Conservation (phyloP, 495 filamentous ascomycete genomes). For the Penicillium pancosmium region DNA sequence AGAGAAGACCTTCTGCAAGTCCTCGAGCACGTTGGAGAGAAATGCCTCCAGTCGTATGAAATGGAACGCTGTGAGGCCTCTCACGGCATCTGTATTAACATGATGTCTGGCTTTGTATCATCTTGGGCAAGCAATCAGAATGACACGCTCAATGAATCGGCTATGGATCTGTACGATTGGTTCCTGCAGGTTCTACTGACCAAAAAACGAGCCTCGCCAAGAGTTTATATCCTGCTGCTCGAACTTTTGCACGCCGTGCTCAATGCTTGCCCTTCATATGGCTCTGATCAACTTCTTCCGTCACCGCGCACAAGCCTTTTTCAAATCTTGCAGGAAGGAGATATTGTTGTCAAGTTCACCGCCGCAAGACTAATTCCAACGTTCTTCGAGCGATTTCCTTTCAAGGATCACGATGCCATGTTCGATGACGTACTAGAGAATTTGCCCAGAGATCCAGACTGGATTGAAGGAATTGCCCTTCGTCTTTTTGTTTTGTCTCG, state of each 20-base stretch:
- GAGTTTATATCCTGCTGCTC: slow-evolving; percentile 66
- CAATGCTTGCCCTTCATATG: slow-evolving; percentile 64
- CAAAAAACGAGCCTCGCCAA: slow-evolving; percentile 64
- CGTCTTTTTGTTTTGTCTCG: slow-evolving; percentile 74
- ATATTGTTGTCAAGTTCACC: slow-evolving; percentile 74
- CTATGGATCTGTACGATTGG: slow-evolving; percentile 78
- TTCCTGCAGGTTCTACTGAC: slow-evolving; percentile 67
- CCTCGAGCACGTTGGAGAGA: slow-evolving; percentile 58
- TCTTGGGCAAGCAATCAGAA: slow-evolving; percentile 62
- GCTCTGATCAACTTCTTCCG: slow-evolving; percentile 52
- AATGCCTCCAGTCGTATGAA: slow-evolving; percentile 63
- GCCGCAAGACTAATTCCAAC: slow-evolving; percentile 68
- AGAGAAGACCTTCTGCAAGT: slow-evolving; percentile 44
- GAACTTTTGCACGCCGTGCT: slow-evolving; percentile 69
- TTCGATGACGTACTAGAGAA: slow-evolving; percentile 74
- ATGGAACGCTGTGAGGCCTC: slow-evolving; percentile 79
- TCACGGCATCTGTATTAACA: slow-evolving; percentile 66
- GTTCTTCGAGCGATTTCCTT: slow-evolving; percentile 76
- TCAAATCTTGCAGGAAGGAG: slow-evolving; percentile 63
- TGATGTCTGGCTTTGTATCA: slow-evolving; percentile 64
- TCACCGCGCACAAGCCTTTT: slow-evolving; percentile 79
- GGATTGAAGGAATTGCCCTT: slow-evolving; percentile 81
- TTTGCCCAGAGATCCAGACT: slow-evolving; percentile 70
- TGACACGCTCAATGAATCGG: slow-evolving; percentile 61
- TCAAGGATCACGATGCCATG: slow-evolving; percentile 79